Evolutionary conservation across 1,284 basidiomycete species (phyloP).

Genomic region (Microbotryum silenes-acaulis): DNA sequence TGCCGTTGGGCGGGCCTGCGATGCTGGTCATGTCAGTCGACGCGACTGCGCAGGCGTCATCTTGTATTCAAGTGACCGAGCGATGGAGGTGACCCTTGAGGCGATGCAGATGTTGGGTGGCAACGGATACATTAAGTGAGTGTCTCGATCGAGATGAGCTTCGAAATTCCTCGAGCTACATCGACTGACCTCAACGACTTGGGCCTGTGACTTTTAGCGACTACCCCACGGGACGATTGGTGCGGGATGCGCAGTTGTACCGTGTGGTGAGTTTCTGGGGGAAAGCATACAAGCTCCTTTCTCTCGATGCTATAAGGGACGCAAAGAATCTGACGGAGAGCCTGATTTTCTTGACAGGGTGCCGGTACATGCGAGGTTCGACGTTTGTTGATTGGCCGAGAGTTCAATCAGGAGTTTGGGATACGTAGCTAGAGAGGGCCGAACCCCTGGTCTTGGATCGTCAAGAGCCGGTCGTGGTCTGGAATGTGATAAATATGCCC

Average conservation of each 20-base stretch:
- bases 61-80: conserved; percentile 78
- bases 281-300: no score
- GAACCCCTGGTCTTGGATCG: no score
- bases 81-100: conserved; percentile 81
- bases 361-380: no score
- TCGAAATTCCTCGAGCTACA: background rate
- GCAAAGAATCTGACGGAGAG: no score
- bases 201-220: conserved; percentile 51
- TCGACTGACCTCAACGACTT: background rate
- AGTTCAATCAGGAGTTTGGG: no score
- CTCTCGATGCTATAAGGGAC: no score
- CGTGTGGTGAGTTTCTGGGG: conserved; percentile 51
- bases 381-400: no score
- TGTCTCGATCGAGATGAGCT: background rate
- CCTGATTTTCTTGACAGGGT: no score
- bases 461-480: no score
- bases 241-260: conserved; percentile 77
- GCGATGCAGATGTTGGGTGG: conserved; percentile 87
- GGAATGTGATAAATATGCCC: no score
- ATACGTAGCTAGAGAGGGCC: no score
- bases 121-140: conserved; percentile 75
- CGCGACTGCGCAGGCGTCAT: conserved; percentile 86
- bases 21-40: conserved; percentile 69
- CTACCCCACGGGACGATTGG: conserved; percentile 74
- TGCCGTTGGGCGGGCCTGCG: conserved; percentile 80